Evolutionary conservation across 1,139 yeast genomes (phyloP), one percentile per base, ranked within the genome.

Genomic region (Pichia sp.): DNA sequence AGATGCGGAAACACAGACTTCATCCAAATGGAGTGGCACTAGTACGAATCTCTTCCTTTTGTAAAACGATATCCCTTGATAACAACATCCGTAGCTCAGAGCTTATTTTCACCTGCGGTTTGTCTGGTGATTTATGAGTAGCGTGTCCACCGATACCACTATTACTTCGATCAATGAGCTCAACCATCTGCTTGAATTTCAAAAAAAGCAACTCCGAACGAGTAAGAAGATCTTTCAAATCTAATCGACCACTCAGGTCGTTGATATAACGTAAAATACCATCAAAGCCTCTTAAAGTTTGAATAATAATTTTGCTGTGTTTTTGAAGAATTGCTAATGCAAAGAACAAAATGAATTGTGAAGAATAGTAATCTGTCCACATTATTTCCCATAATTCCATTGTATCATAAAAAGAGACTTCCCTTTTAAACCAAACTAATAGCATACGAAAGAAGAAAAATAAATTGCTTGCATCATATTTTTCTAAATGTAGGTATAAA

Each of bases 381-480:
- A 92, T 69, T 1, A 85, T 80, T 60, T 94, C 97, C 98, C 97
- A 92, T 35, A 92, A 70, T 29, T 77, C 68, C 56, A 85, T 67
- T 2, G 87, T 87, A 49, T 87, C 89, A 45, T 78, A 77, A 77
- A 94, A 87, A 34, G 74, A 76, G 52, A 94, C 82, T 61, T 92
- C 99, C 43, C 99, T 78, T 62, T 94, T 92, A 62, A 78, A 94
- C 96, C 97, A 89, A 4, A 92, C 97, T 37, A 92, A 69, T 20
- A 92, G 68, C 97, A 92, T 90, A 49, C 98, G 70, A 70, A 94
- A 92, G 57, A 90, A 89, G 71, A 92, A 92, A 62, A 92, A 92
- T 49, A 94, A 73, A 59, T 92, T 92, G 29, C 82, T 84, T 1
- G 96, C 82, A 56, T 90, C 97, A 59, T 96, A 89, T 58, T 79